These are phyloP conservation scores for Erigeron canadensis DNA, from an alignment of 129 eudicot species.

Conservation along the genomic window DNA sequence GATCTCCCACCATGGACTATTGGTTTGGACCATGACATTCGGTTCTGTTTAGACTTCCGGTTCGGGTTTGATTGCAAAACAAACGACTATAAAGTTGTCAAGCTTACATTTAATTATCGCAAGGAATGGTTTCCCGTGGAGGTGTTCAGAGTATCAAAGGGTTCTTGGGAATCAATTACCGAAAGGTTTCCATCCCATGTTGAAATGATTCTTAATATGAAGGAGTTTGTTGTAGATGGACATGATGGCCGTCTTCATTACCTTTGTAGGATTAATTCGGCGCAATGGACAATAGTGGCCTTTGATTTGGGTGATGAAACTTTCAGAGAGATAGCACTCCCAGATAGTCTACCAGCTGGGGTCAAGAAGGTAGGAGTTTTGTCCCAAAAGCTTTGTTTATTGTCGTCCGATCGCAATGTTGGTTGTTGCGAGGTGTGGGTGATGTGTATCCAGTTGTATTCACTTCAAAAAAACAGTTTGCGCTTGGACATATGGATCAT, in stretches of 20 bases:
- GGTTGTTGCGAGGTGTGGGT: not conserved
- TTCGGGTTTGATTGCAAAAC: not conserved
- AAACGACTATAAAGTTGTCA: not conserved
- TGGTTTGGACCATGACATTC: not conserved
- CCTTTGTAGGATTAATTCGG: not conserved
- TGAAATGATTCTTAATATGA: not conserved
- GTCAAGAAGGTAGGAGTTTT: not conserved
- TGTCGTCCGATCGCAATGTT: not conserved
- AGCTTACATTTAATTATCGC: not conserved
- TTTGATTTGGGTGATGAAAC: conserved; percentile 1
- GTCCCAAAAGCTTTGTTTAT: not conserved
- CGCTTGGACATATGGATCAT: not conserved
- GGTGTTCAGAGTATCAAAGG: not conserved
- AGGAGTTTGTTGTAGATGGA: not conserved
- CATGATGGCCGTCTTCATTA: not conserved
- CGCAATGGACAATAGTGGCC: not conserved
- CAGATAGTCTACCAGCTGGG: not conserved
- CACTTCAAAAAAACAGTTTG: too few relatives aligned
- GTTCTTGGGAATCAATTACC: not conserved
- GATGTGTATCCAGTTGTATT: too few relatives aligned
- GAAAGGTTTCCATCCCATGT: not conserved
- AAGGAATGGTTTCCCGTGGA: too few relatives aligned
- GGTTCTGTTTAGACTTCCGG: too few relatives aligned
- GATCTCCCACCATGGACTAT: not conserved
- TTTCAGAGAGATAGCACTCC: not conserved